Evolutionary conservation across 2,329 filamentous ascomycete genomes (phyloP), one percentile per base, ranked within the genome.

Genomic region (Alternaria rosae): DNA sequence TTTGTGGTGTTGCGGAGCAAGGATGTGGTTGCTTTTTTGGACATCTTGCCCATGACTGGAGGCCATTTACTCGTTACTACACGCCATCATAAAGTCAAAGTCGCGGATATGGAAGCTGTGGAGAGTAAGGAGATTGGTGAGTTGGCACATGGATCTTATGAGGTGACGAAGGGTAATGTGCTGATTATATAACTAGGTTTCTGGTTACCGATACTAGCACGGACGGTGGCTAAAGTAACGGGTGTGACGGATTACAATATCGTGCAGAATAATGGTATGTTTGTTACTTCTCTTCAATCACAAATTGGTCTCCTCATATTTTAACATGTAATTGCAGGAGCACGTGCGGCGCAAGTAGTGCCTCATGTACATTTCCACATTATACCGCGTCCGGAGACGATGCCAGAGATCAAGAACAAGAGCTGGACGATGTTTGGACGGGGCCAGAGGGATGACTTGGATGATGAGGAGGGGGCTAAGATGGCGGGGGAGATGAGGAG

Each of bases 341-440:
- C 89, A 4, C 88, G 93, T 30, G 94, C 94, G 3, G 93, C 93
- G 3, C 94, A 98, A 81, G 93, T 97, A 15, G 93, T 98, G 2
- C 91, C 91, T 21, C 94, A 98, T 79, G 90, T 96, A 51, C 94
- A 99, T 79, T 98, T 96, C 78, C 95, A 99, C 72, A 86, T 98
- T 54, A 96, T 99, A 32, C 94, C 94, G 0, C 83, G 94, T 38
- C 93, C 94, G 38, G 79, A 74, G 21, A 83, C 84, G 13, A 76
- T 77, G 70, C 77, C 79, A 0, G 88, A 91, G 57, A 78, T 83
- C 35, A 81, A 82, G 59, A 81, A 79, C 70, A 86, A 86, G 82
- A 89, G 88, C 75, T 94, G 93, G 81, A 92, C 90, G 48, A 94
- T 94, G 91, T 94, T 94, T 82, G 92, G 92, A 1, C 81, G 89